Evolutionary conservation across 306 rosid genomes (phyloP).

Genomic region (Sindora glabra): DNA sequence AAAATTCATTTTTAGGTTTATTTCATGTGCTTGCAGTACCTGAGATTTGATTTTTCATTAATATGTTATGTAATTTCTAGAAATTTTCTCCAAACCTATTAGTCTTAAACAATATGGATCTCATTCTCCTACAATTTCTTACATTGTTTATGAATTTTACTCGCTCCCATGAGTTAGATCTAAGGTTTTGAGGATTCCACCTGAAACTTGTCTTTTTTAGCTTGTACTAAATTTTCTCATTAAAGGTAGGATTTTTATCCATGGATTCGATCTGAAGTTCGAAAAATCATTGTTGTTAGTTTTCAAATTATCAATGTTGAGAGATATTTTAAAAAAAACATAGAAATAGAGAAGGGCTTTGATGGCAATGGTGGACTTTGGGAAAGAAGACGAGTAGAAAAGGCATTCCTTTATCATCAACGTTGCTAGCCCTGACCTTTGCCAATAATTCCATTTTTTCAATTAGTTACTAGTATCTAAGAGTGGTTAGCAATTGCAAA

Average conservation of each 20-base stretch:
- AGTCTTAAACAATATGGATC: background rate
- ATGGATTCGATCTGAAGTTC: conserved; percentile 43
- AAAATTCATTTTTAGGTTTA: background rate
- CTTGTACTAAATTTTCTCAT: background rate
- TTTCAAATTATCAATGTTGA: no score
- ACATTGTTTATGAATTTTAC: background rate
- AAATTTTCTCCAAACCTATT: conserved; percentile 15
- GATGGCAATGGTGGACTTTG: no score
- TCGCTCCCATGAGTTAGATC: conserved; percentile 34
- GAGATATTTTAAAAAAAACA: no score
- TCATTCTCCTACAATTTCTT: conserved; percentile 22
- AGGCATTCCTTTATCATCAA: no score
- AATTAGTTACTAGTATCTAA: no score
- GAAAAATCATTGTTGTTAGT: background rate
- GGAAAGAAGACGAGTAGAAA: no score
- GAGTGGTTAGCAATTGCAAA: no score
- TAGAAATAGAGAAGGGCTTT: no score
- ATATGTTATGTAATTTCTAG: conserved; percentile 27
- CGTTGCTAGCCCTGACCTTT: no score
- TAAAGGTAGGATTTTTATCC: background rate
- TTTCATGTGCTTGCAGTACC: conserved; percentile 6
- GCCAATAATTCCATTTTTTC: no score
- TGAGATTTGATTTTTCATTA: conserved; percentile 34
- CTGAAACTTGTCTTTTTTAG: conserved; percentile 1
- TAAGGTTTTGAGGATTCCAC: conserved; percentile 45